A percentile compares a stretch with the other conserved stretches of the same genome.
Conservation (phyloP, 805 yeast species). For the Zygosaccharomyces pseudorouxii region DNA sequence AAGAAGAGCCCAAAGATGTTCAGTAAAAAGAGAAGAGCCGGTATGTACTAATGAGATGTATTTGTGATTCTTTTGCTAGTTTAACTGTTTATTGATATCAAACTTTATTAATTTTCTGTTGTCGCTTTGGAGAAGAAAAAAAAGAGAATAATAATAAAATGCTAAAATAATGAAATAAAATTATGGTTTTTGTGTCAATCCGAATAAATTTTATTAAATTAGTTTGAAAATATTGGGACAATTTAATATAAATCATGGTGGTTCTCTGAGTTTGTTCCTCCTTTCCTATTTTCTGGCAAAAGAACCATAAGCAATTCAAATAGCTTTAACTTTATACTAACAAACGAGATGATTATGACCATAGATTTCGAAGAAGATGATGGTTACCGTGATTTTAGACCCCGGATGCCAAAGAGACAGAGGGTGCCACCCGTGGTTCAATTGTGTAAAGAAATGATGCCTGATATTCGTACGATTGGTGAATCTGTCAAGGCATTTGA, state of each 20-base stretch:
- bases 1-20: conserved; percentile 23
- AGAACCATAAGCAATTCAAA: neutral
- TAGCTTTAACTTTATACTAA: conserved; percentile 9
- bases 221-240: neutral
- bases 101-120: neutral
- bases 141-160: neutral
- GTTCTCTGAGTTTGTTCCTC: neutral
- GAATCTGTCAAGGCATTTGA: conserved; percentile 51
- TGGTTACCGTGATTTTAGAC: conserved; percentile 31
- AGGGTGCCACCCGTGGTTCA: conserved; percentile 44
- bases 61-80: neutral
- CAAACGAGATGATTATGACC: conserved; percentile 18
- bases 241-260: neutral
- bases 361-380: conserved; percentile 31
- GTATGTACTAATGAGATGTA: conserved; percentile 9
- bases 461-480: conserved; percentile 54
- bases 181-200: neutral
- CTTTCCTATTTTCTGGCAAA: neutral
- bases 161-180: neutral
- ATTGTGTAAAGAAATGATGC: conserved; percentile 45
- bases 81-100: neutral
- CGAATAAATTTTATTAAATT: neutral
- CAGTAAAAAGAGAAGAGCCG: conserved; percentile 18
- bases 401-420: conserved; percentile 33
- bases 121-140: neutral